These are phyloP conservation scores for Penicillium turbatum DNA, from an alignment of 495 filamentous ascomycete species.

Conservation along the genomic window DNA sequence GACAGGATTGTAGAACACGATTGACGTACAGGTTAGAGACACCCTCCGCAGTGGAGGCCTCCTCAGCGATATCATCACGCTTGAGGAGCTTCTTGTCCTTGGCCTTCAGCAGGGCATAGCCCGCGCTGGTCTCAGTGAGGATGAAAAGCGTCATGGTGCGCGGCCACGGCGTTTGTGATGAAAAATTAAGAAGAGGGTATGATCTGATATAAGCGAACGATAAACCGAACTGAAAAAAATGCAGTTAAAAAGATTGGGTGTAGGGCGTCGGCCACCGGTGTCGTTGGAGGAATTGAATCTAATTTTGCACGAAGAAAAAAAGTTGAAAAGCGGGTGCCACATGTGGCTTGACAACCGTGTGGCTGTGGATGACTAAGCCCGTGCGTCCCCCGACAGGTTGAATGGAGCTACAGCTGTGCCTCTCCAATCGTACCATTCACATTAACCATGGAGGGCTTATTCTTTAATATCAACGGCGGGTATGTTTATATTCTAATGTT, in stretches of 20 bases:
- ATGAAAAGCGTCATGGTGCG: constrained; percentile 71
- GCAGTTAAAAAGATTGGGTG: constrained; percentile 15
- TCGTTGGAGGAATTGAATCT: constrained; percentile 27
- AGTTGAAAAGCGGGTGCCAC: constrained; percentile 29
- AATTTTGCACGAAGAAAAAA: constrained; percentile 35
- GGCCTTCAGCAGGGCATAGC: constrained; percentile 96
- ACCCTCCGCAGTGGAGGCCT: constrained; percentile 76
- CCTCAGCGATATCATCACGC: constrained; percentile 67
- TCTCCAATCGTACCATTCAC: constrained; percentile 17
- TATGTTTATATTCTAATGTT: constrained; percentile 35
- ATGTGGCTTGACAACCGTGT: constrained; percentile 12
- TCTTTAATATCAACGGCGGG: constrained; percentile 95
- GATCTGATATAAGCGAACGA: neutral
- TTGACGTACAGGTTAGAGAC: constrained; percentile 75
- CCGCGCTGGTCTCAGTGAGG: constrained; percentile 89
- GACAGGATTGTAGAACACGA: constrained; percentile 1
- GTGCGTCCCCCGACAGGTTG: constrained; percentile 9
- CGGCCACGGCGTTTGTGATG: constrained; percentile 30
- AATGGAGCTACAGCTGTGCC: constrained; percentile 21
- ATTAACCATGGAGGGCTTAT: constrained; percentile 80
- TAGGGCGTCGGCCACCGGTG: constrained; percentile 24
- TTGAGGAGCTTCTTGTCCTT: constrained; percentile 97
- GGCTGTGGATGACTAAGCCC: constrained; percentile 28
- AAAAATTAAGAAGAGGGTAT: constrained; percentile 12
- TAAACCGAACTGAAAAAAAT: constrained; percentile 14